Conservation (phyloP, 2,329 filamentous ascomycete species). For the Macrophomina pseudophaseolina region DNA sequence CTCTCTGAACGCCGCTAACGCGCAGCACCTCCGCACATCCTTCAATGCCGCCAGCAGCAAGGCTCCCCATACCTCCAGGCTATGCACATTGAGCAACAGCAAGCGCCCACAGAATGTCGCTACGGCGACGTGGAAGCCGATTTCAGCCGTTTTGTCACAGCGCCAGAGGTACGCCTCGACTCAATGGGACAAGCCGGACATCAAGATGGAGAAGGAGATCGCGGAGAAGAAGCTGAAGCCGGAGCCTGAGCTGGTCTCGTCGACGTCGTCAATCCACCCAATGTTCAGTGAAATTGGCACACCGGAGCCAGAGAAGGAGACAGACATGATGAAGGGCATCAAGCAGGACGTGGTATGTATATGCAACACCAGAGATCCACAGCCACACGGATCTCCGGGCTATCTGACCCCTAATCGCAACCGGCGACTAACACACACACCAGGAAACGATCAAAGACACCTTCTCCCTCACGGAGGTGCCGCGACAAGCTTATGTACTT, state of each 20-base stretch:
- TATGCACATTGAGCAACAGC: conserved; percentile 37
- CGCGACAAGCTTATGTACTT: conserved; percentile 54
- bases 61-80: conserved; percentile 39
- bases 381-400: not conserved
- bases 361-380: conserved; percentile 9
- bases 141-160: conserved; percentile 48
- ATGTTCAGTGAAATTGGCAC: conserved; percentile 46
- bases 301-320: conserved; percentile 38
- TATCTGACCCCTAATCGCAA: not conserved
- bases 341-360: conserved; percentile 42
- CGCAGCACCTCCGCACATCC: conserved; percentile 26
- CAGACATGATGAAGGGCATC: conserved; percentile 55
- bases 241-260: conserved; percentile 65
- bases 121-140: conserved; percentile 34
- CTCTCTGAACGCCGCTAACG: conserved; percentile 32
- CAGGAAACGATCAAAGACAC: conserved; percentile 56
- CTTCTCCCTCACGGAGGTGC: conserved; percentile 53
- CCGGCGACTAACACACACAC: not conserved
- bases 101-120: conserved; percentile 35
- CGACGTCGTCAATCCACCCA: conserved; percentile 57
- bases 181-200: conserved; percentile 57
- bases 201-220: conserved; percentile 61
- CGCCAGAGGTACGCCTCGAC: conserved; percentile 65
- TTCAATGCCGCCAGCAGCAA: conserved; percentile 16
- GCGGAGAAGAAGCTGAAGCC: conserved; percentile 62